Evolutionary conservation across 116 monocot genomes (phyloP), one percentile per base, ranked within the genome.

Genomic region (Dioscorea cayenensis): DNA sequence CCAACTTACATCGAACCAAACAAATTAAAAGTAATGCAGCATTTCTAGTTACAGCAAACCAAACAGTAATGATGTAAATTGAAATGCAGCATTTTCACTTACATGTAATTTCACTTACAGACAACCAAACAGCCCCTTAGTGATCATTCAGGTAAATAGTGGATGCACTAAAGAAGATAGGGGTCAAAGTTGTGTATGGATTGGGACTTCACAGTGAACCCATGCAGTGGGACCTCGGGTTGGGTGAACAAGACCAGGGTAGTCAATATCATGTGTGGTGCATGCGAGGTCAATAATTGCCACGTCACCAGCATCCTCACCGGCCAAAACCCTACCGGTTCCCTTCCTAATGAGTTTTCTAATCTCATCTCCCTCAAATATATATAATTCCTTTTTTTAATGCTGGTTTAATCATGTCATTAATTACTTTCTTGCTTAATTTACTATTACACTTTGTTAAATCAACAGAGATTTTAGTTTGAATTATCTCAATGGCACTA

Each of bases 401-500:
- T 9, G 2, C 5, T 25, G 1, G 25, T 25, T 25, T 25, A 25
- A 25, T 25, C 25, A 25, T 25, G 25, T 1, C 25, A 25, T 25
- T 25, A 25, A 25, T 29, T n/a, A 58, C 14, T 37, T 25, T 16
- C 55, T 17, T 7, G 14, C 14, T n/a, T 13, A 48, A 68, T 50
- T 13, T 0, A 10, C 5, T 68, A 13, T 3, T 14, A 14, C 28
- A 10, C 10, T 7, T 19, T 52, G 0, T 5, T 32, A 36, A 12
- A 20, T 17, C 17, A 35, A 73, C 86, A 90, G 90, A 51, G 83
- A 90, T 60, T 79, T 90, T 1, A 72, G 79, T 8, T 61, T 79
- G 63, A 90, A 90, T 66, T 77, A 86, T 68, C 69, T 90, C 14
- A 81, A 50, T 78, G 90, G 90, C 58, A 68, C 75, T 28, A 79